A percentile compares a stretch with the other conserved stretches of the same genome.
These are phyloP conservation scores for Helminthosporium solani DNA, from an alignment of 2,329 filamentous ascomycete genomes.

Conservation along the genomic window DNA sequence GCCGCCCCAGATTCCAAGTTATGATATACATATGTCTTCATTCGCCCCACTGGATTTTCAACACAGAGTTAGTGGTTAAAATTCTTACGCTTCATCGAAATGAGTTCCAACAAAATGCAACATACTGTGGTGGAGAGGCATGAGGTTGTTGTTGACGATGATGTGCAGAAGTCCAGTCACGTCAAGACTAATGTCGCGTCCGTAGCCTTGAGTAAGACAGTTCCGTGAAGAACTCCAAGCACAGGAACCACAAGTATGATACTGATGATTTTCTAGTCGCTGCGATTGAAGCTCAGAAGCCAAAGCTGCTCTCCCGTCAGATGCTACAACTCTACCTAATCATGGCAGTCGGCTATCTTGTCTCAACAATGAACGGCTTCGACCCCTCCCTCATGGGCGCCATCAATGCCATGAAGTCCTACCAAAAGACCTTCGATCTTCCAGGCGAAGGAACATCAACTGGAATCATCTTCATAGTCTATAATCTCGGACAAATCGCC, in stretches of 20 bases:
- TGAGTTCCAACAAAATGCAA: too few species aligned
- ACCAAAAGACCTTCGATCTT: constrained; percentile 53
- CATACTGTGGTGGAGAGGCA: too few species aligned
- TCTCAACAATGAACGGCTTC: constrained; percentile 39
- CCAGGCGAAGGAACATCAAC: constrained; percentile 50
- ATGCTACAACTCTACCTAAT: constrained; percentile 38
- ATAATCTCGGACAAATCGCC: constrained; percentile 53
- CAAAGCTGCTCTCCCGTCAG: constrained; percentile 28
- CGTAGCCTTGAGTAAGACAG: constrained; percentile 28
- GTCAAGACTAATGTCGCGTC: constrained; percentile 34
- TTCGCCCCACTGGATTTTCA: too few species aligned
- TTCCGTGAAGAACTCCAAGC: neutral
- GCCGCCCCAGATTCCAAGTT: too few species aligned
- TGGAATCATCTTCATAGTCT: constrained; percentile 50
- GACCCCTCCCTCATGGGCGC: constrained; percentile 47
- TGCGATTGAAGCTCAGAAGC: constrained; percentile 36
- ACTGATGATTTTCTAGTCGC: constrained; percentile 19
- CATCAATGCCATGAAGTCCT: constrained; percentile 56
- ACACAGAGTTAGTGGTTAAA: too few species aligned
- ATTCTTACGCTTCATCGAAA: too few species aligned
- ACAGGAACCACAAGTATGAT: neutral
- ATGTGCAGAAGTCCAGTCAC: constrained; percentile 19
- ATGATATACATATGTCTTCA: too few species aligned
- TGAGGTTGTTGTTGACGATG: constrained; percentile 17
- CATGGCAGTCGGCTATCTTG: constrained; percentile 38